Base-by-base conservation (phyloP, 768 basidiomycete genomes). In the Calvatia gigantea region DNA sequence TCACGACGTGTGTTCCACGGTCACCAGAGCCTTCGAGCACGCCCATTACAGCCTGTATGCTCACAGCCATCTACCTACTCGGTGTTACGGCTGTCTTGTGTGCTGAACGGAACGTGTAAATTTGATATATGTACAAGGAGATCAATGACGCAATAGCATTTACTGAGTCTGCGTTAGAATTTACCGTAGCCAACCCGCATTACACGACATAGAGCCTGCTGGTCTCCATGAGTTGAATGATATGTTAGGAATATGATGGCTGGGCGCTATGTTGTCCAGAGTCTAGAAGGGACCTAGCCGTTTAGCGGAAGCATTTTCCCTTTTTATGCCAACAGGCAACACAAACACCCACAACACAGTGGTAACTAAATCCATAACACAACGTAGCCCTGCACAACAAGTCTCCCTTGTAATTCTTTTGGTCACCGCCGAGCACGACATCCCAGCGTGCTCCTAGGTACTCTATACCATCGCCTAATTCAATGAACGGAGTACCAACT, bases 401-500 rank as follows among this genome's bases (percentile, higher is more conserved):
- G 19, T 42, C 28, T 48, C 46, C 17, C 43, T 29, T 19, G 17
- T 47, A 48, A 48, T 31, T 49, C 21, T 45, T 33, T 35, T 14
- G 51, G 52, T 9, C 43, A 27, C 33, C 21, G 46, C 29, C 54
- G 41, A 49, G 54, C 54, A 42, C 47, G 54, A 47, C 47, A 38
- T 29, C 46, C n/a, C 28, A 47, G 54, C 54, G 33, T 56, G 39
- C 46, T 43, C 43, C 47, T 38, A 35, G 44, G 41, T 32, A 31
- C 33, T 33, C 41, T 33, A 27, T 31, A 17, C 17, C 41, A 39
- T 52, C 61, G 47, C 60, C 58, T 60, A 61, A 58, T 62, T 67
- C 65, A 66, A 83, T 83, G 78, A 81, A 81, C 69, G 79, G 77
- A 69, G 62, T 75, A 59, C 61, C 70, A 58, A 68, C 60, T 58